Evolutionary conservation across 2,329 filamentous ascomycete species (phyloP).

Genomic region (Chaetomium sp.): DNA sequence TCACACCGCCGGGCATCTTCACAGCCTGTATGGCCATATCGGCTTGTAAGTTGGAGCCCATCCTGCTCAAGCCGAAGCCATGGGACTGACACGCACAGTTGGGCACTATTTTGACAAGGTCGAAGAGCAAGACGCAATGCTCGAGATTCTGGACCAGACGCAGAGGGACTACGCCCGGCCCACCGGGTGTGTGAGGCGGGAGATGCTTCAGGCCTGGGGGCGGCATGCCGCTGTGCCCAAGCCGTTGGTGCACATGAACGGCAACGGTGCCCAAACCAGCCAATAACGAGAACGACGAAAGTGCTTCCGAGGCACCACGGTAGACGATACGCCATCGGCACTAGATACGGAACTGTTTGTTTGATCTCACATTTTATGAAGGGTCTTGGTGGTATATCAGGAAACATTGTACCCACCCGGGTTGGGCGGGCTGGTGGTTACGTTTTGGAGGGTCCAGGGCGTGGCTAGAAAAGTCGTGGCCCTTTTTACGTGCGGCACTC

Average conservation of each 20-base stretch:
- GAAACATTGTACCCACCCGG: not conserved
- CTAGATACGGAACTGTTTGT: not conserved
- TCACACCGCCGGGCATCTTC: conserved; percentile 58
- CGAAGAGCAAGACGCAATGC: conserved; percentile 18
- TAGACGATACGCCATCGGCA: not conserved
- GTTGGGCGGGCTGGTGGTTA: not conserved
- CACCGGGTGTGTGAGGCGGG: conserved; percentile 9
- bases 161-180: conserved; percentile 20
- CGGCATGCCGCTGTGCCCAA: not conserved
- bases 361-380: not conserved
- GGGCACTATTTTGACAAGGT: conserved; percentile 13
- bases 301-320: not conserved
- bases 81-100: conserved; percentile 11
- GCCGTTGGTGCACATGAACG: not conserved
- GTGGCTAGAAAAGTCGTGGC: not conserved
- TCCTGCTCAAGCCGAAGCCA: too few relatives aligned
- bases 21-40: conserved; percentile 59
- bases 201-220: conserved; percentile 17
- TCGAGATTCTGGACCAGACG: conserved; percentile 17
- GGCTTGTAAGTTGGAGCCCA: conserved; percentile 46
- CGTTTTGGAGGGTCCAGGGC: not conserved
- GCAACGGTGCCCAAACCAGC: not conserved
- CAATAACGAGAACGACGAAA: not conserved
- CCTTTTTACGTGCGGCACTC: not conserved
- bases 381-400: not conserved